Conservation (phyloP, 192 early-diverging fungal species). For the Rhizophagus prolifer region DNA sequence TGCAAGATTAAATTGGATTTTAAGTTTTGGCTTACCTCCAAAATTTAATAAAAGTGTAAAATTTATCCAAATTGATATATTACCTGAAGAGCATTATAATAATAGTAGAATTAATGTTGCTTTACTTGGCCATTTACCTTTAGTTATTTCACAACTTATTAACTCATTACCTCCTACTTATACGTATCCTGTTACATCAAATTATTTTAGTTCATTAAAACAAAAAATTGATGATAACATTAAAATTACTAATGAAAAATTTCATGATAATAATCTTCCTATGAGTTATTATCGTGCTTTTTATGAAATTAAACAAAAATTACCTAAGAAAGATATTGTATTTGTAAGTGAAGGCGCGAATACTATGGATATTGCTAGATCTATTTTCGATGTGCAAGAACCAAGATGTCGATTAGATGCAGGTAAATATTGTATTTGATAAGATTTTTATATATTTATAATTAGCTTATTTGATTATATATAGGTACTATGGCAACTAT, state of each 20-base stretch:
- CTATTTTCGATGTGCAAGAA: constrained; percentile 61
- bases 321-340: constrained; percentile 53
- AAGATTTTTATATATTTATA: too few relatives aligned
- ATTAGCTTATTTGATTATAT: neutral
- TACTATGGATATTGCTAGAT: constrained; percentile 78
- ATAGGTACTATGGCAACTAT: constrained; percentile 65
- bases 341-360: constrained; percentile 76
- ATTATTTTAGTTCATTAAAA: constrained; percentile 36
- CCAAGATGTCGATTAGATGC: constrained; percentile 70
- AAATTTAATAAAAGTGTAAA: constrained; percentile 54
- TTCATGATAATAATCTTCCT: constrained; percentile 43
- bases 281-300: constrained; percentile 73
- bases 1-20: constrained; percentile 72
- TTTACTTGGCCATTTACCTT: constrained; percentile 61
- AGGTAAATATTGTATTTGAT: constrained; percentile 31
- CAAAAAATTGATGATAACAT: constrained; percentile 46
- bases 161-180: neutral
- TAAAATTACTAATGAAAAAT: constrained; percentile 41
- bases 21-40: constrained; percentile 64
- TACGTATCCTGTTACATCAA: neutral
- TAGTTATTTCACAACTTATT: constrained; percentile 55
- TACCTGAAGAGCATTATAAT: constrained; percentile 63
- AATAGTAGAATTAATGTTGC: constrained; percentile 50
- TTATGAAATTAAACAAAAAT: constrained; percentile 58
- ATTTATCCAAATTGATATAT: constrained; percentile 72